Evolutionary conservation across 768 basidiomycete genomes (phyloP).

Genomic region (Macrolepiota fuliginosa): DNA sequence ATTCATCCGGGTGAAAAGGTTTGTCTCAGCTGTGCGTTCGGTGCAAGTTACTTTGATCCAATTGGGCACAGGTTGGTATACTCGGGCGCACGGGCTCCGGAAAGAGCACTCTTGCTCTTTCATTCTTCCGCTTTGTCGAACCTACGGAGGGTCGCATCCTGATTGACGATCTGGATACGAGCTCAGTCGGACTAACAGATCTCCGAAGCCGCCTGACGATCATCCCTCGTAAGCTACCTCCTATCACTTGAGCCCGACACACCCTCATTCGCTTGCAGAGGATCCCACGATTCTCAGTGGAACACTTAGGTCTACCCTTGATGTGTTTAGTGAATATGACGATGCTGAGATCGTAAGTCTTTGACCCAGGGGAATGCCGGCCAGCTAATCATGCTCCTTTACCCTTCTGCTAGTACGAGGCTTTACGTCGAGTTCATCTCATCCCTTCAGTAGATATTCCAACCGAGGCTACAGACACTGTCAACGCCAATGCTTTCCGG

Average conservation of each 20-base stretch:
- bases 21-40: slow-evolving; percentile 11
- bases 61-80: too few relatives aligned
- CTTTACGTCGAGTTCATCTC: slow-evolving; percentile 80
- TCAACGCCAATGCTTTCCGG: slow-evolving; percentile 77
- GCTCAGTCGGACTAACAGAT: slow-evolving; percentile 79
- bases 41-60: too few relatives aligned
- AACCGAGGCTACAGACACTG: slow-evolving; percentile 40
- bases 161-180: too few relatives aligned
- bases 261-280: slow-evolving; percentile 43
- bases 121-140: too few relatives aligned
- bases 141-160: too few relatives aligned
- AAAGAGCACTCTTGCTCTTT: too few relatives aligned
- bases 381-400: not conserved
- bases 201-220: slow-evolving; percentile 59
- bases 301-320: too few relatives aligned
- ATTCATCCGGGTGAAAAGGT: slow-evolving; percentile 78
- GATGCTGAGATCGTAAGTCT: slow-evolving; percentile 73
- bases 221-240: slow-evolving; percentile 54
- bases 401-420: slow-evolving; percentile 73
- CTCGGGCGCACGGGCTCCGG: too few relatives aligned
- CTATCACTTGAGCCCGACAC: not conserved
- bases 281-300: slow-evolving; percentile 89
- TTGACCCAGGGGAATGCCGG: not conserved
- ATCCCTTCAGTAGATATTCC: slow-evolving; percentile 57
- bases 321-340: slow-evolving; percentile 84